phyloP scores from a whole-genome alignment of 805 yeast genomes.

The Peterozyma toletana region DNA sequence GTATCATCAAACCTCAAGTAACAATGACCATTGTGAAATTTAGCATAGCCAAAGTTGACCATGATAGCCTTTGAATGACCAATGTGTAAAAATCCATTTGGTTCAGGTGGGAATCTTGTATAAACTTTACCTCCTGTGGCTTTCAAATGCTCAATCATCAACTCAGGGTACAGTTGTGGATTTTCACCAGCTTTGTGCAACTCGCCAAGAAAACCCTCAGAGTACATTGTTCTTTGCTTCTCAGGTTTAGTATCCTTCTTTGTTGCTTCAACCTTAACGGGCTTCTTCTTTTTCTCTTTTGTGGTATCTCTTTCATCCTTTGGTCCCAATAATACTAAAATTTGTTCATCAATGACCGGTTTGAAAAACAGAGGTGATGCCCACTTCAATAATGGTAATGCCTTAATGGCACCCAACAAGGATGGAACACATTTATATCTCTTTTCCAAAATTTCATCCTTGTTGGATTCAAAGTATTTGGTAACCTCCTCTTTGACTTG shows the following conservation, averaged over 20 bases:
- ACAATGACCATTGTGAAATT: conserved; percentile 78
- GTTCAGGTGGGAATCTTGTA: conserved; percentile 98
- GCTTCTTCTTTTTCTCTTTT: conserved; percentile 68
- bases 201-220: conserved; percentile 93
- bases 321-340: conserved; percentile 77
- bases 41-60: conserved; percentile 97
- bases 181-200: conserved; percentile 94
- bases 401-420: conserved; percentile 70
- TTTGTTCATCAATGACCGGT: conserved; percentile 74
- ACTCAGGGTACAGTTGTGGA: conserved; percentile 82
- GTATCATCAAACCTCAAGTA: conserved; percentile 95
- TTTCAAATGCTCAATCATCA: conserved; percentile 72
- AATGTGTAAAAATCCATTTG: conserved; percentile 94
- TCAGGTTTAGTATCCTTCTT: conserved; percentile 10
- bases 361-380: conserved; percentile 84
- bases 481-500: conserved; percentile 54
- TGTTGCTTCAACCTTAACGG: conserved; percentile 17
- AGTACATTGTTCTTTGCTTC: conserved; percentile 66
- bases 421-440: conserved; percentile 78
- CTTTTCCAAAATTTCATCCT: conserved; percentile 53
- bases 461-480: conserved; percentile 52
- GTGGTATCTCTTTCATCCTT: conserved; percentile 90
- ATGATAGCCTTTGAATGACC: conserved; percentile 98
- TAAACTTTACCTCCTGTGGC: conserved; percentile 77
- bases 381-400: conserved; percentile 76